Conservation (phyloP, 2,329 filamentous ascomycete species). For the Colletotrichum sp. region DNA sequence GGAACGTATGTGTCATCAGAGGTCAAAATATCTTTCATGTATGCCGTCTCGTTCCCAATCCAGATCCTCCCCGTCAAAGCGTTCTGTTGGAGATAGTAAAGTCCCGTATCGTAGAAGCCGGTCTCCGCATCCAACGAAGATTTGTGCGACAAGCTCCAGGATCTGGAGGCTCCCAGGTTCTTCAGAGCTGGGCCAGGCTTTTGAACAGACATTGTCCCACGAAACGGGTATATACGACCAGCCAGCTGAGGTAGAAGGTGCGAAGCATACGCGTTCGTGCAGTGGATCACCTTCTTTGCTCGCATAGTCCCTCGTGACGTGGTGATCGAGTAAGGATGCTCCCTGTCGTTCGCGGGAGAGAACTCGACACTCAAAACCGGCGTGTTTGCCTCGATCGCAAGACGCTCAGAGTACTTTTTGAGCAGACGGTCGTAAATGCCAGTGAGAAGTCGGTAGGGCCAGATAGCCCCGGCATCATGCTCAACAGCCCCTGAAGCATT, state of each 20-base stretch:
- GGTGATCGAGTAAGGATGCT: slow-evolving; percentile 30
- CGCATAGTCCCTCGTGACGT: slow-evolving; percentile 40
- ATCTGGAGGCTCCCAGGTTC: slow-evolving; percentile 1
- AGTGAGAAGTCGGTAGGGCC: slow-evolving; percentile 43
- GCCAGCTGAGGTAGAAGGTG: slow-evolving; percentile 44
- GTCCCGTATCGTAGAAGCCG: neutral
- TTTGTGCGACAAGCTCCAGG: slow-evolving; percentile 21
- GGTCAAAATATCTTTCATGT: neutral
- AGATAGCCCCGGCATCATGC: slow-evolving; percentile 38
- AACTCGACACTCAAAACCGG: slow-evolving; percentile 26
- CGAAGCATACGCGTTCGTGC: slow-evolving; percentile 45
- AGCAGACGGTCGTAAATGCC: slow-evolving; percentile 36
- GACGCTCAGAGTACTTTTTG: slow-evolving; percentile 22
- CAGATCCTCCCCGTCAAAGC: neutral
- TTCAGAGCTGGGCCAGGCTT: slow-evolving; percentile 25
- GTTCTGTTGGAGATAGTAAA: slow-evolving; percentile 21
- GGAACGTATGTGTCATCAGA: slow-evolving; percentile 3
- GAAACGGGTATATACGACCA: slow-evolving; percentile 40
- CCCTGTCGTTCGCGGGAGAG: neutral
- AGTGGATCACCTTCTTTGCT: slow-evolving; percentile 41
- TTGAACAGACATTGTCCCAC: slow-evolving; percentile 49
- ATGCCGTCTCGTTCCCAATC: slow-evolving; percentile 12
- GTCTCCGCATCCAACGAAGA: neutral
- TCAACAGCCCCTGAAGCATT: slow-evolving; percentile 2
- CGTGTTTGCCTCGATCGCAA: slow-evolving; percentile 35